A percentile compares a stretch with the other conserved stretches of the same genome.
Conservation (phyloP, 2,329 filamentous ascomycete genomes). For the Penicillium capsulatum region DNA sequence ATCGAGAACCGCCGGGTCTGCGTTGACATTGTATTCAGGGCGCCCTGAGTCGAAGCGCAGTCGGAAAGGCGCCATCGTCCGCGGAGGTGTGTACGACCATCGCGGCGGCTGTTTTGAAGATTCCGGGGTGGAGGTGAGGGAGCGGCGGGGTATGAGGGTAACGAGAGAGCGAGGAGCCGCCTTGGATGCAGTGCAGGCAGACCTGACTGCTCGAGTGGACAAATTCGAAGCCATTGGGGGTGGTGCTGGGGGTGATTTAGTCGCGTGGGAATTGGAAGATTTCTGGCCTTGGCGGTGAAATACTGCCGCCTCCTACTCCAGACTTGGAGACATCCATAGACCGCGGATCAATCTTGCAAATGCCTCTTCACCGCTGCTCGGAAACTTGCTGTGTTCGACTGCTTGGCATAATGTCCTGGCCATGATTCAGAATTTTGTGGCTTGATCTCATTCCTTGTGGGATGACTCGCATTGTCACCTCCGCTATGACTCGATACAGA, state of each 20-base stretch:
- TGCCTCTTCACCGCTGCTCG: too few species aligned
- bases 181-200: conserved; percentile 29
- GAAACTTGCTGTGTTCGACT: too few species aligned
- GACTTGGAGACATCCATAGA: too few species aligned
- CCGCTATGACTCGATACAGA: too few species aligned
- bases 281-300: conserved; percentile 23
- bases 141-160: conserved; percentile 20
- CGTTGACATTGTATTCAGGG: conserved; percentile 62
- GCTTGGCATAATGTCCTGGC: too few species aligned
- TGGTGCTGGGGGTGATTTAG: conserved; percentile 11
- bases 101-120: conserved; percentile 46
- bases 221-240: conserved; percentile 48
- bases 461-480: too few species aligned
- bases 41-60: conserved; percentile 34
- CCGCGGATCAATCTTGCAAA: too few species aligned
- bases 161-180: conserved; percentile 13
- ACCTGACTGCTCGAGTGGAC: conserved; percentile 40
- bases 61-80: conserved; percentile 64
- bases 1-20: conserved; percentile 68
- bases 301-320: conserved; percentile 13
- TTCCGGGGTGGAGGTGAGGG: conserved; percentile 23
- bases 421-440: too few species aligned
- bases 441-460: too few species aligned
- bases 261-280: conserved; percentile 13
- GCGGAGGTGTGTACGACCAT: conserved; percentile 67